Base-by-base conservation (phyloP, 257 asterid species). In the Solanum tarapatanum region DNA sequence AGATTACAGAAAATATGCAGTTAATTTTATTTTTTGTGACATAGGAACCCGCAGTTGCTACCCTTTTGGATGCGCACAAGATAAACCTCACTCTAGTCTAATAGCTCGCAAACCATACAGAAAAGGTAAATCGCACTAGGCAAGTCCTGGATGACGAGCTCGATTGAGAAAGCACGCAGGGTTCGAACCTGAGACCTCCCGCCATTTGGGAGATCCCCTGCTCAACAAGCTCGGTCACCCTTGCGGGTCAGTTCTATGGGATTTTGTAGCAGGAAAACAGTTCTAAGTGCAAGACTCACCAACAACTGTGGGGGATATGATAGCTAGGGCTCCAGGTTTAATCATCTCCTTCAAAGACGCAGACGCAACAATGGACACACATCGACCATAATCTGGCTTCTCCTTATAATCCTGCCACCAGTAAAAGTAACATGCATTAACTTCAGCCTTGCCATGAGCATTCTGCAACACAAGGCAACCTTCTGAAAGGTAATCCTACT, bases 281-380 rank as follows among this genome's bases (percentile, higher is more conserved):
- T 48, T 82, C 5, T 9, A 48, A 17, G 85, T 30, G 30, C 69
- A 48, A 48, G 43, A 90, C 92, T 87, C 91, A 96, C 99, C 99
- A 88, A 93, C 95, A 84, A 72, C 94, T 72, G 96, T 91, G 89
- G 99, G 99, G 82, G 99, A 97, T 89, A 92, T 89, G 89, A 97
- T 96, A 89, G 99, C 99, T 90, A 97, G 92, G 66, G 96, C 98
- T 87, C 99, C 99, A 89, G 99, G 99, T 89, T 96, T 97, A 87
- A 96, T 95, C 99, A 97, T 97, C 95, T 97, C 99, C 92, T 96
- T 96, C 88, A 97, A 91, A 72, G 99, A 96, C 32, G 99, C 99
- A 86, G 99, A 91, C 10, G 99, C 99, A 87, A 97, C 99, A 89
- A 97, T 97, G 62, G 99, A 95, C 79, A 97, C 99, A 89, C 99